Evolutionary conservation across 1,284 basidiomycete genomes (phyloP), one percentile per base, ranked within the genome.

Genomic region (Fomitopsis betulina): DNA sequence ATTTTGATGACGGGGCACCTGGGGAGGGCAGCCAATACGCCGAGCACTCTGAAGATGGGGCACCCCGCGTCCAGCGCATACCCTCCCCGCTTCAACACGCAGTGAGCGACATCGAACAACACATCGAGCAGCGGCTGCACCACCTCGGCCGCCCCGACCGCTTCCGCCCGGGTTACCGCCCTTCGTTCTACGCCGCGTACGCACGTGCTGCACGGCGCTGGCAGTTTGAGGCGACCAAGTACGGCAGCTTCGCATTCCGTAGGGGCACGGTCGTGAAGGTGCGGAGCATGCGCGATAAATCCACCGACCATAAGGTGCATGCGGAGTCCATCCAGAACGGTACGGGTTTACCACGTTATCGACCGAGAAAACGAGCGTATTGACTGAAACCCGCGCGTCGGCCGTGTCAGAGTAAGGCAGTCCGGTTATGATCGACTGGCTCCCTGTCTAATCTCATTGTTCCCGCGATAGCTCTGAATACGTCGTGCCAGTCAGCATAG

Each of bases 401-500:
- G 30, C 32, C 32, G 15, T 43, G 21, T 38, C 49, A 47, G 21
- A 47, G 25, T 40, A 42, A 38, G 27, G 52, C 50, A 38, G 10
- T 35, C 45, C 23, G 32, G 33, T 25, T 23, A 23, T 21, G 39
- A 25, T 37, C 39, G 40, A 30, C 23, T 40, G 53, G 27, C 30
- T 19, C 40, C 17, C 17, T 27, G 2, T 33, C 17, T 40, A 47
- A 30, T 58, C 35, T 54, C 38, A 51, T 23, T 35, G 17, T n/a
- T 12, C 30, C 37, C 50, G 56, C 30, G 40, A 39, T 37, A 71
- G 70, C 55, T 57, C 68, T n/a, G 74, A 76, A 63, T 76, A 75
- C 55, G 74, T 75, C 45, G 74, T 76, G 17, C 67, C 68, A 4
- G 74, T 76, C 42, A 73, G 65, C 58, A 70, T 76, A 40, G 74